phyloP scores from a whole-genome alignment of 208 protist species.

The Phytomonas sp. region DNA sequence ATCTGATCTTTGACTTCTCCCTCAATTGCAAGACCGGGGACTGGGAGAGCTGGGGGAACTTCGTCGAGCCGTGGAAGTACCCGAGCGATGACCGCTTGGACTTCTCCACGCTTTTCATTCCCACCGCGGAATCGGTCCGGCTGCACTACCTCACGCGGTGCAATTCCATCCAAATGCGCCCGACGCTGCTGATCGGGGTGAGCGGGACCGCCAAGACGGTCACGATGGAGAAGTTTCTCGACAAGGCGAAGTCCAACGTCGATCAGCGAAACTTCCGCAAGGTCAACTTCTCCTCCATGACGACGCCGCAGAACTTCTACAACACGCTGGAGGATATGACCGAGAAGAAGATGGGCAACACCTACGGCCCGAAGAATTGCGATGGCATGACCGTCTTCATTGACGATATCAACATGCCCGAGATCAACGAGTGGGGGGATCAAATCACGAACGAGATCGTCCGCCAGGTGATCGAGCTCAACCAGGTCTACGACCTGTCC shows the following conservation, averaged over 20 bases:
- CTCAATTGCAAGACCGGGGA: constrained; percentile 88
- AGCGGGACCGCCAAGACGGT: constrained; percentile 95
- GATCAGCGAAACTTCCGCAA: constrained; percentile 88
- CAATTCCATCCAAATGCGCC: constrained; percentile 79
- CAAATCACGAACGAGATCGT: constrained; percentile 96
- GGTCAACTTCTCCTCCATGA: constrained; percentile 93
- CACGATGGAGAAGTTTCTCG: constrained; percentile 89
- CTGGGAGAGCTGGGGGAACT: constrained; percentile 83
- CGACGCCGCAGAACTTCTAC: constrained; percentile 88
- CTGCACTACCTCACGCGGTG: constrained; percentile 90
- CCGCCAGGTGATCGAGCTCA: constrained; percentile 87
- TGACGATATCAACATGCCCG: constrained; percentile 96
- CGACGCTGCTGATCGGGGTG: constrained; percentile 88
- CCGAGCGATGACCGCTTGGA: constrained; percentile 85
- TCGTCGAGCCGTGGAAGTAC: constrained; percentile 90
- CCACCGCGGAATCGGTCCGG: constrained; percentile 94
- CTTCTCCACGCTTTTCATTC: constrained; percentile 95
- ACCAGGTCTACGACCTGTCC: constrained; percentile 80
- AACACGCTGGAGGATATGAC: constrained; percentile 91
- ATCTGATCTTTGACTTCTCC: constrained; percentile 91
- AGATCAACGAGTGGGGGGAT: constrained; percentile 94
- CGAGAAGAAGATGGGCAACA: constrained; percentile 92
- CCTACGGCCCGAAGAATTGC: constrained; percentile 91
- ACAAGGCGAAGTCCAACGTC: constrained; percentile 62
- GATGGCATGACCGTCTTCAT: constrained; percentile 89